These are phyloP conservation scores for Neurospora sp. DNA, from an alignment of 495 filamentous ascomycete species.

Conservation along the genomic window DNA sequence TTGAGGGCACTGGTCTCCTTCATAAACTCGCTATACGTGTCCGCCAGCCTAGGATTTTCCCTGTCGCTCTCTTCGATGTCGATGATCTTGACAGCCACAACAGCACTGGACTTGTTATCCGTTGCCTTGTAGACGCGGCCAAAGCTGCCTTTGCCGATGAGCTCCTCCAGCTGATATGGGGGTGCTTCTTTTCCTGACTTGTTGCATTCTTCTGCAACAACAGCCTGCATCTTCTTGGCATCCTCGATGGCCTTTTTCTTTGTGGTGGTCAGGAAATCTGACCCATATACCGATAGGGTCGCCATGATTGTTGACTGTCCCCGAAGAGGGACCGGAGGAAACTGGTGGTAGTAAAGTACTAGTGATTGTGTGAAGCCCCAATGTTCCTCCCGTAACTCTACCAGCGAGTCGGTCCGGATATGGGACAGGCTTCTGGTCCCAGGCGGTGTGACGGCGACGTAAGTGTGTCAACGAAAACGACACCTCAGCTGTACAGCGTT, in stretches of 20 bases:
- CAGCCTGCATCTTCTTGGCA: slow-evolving; percentile 42
- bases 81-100: slow-evolving; percentile 91
- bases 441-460: not conserved
- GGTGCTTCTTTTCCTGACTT: slow-evolving; percentile 39
- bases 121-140: slow-evolving; percentile 84
- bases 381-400: not conserved
- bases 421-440: not conserved
- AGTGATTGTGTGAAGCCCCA: not conserved
- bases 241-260: slow-evolving; percentile 44
- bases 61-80: slow-evolving; percentile 85
- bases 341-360: not conserved
- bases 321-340: not conserved
- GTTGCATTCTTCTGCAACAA: slow-evolving; percentile 37
- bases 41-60: slow-evolving; percentile 59
- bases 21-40: slow-evolving; percentile 74
- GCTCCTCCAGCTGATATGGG: slow-evolving; percentile 68
- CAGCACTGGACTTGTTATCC: slow-evolving; percentile 43
- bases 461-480: not conserved
- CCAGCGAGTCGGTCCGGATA: not conserved
- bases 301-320: slow-evolving; percentile 22
- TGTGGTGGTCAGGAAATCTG: slow-evolving; percentile 24
- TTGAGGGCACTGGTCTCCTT: slow-evolving; percentile 84
- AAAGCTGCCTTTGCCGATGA: slow-evolving; percentile 93
- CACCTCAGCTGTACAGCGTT: not conserved
- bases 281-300: slow-evolving; percentile 30